Evolutionary conservation across 495 filamentous ascomycete genomes (phyloP).

Genomic region (Penicillium lividum): DNA sequence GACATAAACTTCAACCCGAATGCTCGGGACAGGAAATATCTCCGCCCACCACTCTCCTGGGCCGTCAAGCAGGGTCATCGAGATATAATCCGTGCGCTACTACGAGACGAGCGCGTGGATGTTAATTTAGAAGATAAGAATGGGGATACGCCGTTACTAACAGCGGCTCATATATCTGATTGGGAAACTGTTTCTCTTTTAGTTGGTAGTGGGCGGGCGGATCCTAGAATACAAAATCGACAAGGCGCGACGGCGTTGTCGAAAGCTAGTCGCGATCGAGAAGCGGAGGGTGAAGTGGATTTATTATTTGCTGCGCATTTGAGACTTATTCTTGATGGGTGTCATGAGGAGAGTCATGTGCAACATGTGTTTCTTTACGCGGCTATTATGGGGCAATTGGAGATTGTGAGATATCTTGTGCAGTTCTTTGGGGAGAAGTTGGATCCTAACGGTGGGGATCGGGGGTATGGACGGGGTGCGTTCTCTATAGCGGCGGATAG

Average conservation of each 20-base stretch:
- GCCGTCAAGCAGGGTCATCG: constrained; percentile 33
- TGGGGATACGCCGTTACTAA: constrained; percentile 25
- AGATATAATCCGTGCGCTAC: constrained; percentile 25
- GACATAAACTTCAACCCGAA: constrained; percentile 21
- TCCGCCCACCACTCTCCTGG: constrained; percentile 40
- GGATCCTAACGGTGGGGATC: constrained; percentile 20
- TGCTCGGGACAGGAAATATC: constrained; percentile 18
- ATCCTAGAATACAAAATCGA: constrained; percentile 21
- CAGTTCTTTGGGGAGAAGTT: constrained; percentile 20
- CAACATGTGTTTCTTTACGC: constrained; percentile 30
- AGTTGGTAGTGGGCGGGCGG: constrained; percentile 10
- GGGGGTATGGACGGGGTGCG: constrained; percentile 19
- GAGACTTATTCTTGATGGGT: constrained; percentile 21
- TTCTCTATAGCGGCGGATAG: constrained; percentile 24
- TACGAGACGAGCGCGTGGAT: constrained; percentile 22
- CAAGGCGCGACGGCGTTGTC: constrained; percentile 24
- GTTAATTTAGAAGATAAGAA: constrained; percentile 26
- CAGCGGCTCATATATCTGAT: constrained; percentile 10
- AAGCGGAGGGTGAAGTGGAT: constrained; percentile 4
- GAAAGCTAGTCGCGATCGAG: constrained; percentile 5
- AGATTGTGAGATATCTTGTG: constrained; percentile 25
- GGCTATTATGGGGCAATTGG: constrained; percentile 23
- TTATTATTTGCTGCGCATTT: constrained; percentile 27
- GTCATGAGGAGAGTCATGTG: constrained; percentile 15
- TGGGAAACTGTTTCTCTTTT: constrained; percentile 14